Conservation (phyloP, 768 basidiomycete genomes). For the Harrya chromipes region DNA sequence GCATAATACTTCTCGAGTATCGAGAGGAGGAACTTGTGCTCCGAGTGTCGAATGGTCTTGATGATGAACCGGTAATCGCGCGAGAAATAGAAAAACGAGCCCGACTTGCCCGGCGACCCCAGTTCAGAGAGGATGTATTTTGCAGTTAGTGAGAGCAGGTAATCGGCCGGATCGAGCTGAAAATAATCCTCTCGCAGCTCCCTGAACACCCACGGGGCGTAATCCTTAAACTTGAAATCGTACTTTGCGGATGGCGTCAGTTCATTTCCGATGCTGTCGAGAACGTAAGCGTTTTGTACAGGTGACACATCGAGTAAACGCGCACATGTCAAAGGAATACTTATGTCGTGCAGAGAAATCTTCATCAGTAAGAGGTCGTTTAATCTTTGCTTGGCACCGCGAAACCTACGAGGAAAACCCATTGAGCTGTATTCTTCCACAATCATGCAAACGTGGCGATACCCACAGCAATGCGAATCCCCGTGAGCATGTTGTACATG, state of each 20-base stretch:
- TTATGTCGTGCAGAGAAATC: constrained; percentile 91
- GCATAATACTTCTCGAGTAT: constrained; percentile 83
- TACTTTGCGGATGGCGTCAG: constrained; percentile 96
- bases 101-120: constrained; percentile 97
- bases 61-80: constrained; percentile 99
- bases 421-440: constrained; percentile 4
- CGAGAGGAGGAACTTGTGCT: constrained; percentile 88
- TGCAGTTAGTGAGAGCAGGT: constrained; percentile 91
- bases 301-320: constrained; percentile 6
- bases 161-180: constrained; percentile 95
- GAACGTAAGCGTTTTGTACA: constrained; percentile 1
- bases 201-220: constrained; percentile 97
- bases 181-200: constrained; percentile 93
- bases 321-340: constrained; percentile 95
- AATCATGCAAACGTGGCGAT: neutral
- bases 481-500: constrained; percentile 99
- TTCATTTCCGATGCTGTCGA: constrained; percentile 86
- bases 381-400: constrained; percentile 93
- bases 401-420: constrained; percentile 64
- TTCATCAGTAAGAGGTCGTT: constrained; percentile 75
- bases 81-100: constrained; percentile 99
- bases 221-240: constrained; percentile 99
- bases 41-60: constrained; percentile 94
- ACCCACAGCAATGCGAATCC: constrained; percentile 90
- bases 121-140: constrained; percentile 98